Conservation (phyloP, 2,329 filamentous ascomycete genomes). For the Fusarium sp. region DNA sequence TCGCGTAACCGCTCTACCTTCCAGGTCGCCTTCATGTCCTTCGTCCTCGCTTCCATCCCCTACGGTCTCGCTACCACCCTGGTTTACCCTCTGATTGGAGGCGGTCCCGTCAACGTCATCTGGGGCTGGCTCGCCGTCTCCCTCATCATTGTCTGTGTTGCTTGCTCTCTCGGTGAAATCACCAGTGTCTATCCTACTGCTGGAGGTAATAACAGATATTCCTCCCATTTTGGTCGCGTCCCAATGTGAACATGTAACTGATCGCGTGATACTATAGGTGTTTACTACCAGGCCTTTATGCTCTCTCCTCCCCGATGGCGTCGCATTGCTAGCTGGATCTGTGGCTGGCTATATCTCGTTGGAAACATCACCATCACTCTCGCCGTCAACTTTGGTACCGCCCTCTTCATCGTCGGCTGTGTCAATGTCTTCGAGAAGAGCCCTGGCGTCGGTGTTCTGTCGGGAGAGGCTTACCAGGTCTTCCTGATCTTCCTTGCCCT, state of each 20-base stretch:
- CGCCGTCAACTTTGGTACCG: constrained; percentile 74
- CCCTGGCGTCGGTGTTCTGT: constrained; percentile 59
- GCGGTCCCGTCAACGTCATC: constrained; percentile 14
- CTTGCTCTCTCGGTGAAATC: constrained; percentile 17
- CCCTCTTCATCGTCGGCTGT: constrained; percentile 71
- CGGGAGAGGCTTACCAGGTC: constrained; percentile 63
- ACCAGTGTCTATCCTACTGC: constrained; percentile 16
- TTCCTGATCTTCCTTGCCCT: constrained; percentile 74
- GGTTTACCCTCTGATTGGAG: not conserved
- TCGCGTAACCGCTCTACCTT: constrained; percentile 8
- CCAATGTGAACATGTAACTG: not conserved
- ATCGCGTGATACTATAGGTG: constrained; percentile 44
- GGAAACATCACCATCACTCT: constrained; percentile 77
- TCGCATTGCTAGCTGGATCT: constrained; percentile 73
- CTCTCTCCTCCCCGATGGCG: constrained; percentile 70
- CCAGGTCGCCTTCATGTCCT: constrained; percentile 19
- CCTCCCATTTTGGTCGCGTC: not conserved
- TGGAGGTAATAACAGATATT: not conserved
- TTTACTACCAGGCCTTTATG: constrained; percentile 83
- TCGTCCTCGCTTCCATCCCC: constrained; percentile 15
- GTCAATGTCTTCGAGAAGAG: constrained; percentile 65
- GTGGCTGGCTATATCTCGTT: constrained; percentile 70
- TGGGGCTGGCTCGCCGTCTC: constrained; percentile 20
- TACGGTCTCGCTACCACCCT: constrained; percentile 10
- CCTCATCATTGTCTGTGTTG: constrained; percentile 11